Conservation (phyloP, 139 green algal genomes). For the Coelastrella sp. region DNA sequence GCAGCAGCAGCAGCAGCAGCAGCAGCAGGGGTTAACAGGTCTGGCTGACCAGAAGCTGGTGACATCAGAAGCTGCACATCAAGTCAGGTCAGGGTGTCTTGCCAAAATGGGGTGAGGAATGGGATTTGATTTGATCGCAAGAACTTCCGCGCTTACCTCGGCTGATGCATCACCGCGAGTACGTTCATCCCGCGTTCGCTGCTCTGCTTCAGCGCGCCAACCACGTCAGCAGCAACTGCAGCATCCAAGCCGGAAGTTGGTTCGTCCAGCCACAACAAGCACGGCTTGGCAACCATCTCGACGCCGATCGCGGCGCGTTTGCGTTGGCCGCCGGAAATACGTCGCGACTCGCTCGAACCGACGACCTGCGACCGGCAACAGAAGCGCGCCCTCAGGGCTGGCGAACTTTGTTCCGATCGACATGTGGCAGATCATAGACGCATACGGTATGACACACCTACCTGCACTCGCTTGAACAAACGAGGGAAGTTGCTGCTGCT, state of each 20-base stretch:
- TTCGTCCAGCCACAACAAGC: slow-evolving; percentile 79
- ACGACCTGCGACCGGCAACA: neutral
- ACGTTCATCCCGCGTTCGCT: slow-evolving; percentile 77
- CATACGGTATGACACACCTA: too few relatives aligned
- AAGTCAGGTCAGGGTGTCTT: too few relatives aligned
- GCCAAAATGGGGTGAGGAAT: too few relatives aligned
- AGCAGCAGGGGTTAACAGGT: neutral
- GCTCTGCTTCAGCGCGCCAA: neutral
- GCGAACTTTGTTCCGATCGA: too few relatives aligned
- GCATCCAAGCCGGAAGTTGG: slow-evolving; percentile 76
- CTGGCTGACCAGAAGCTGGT: neutral
- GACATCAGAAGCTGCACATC: too few relatives aligned
- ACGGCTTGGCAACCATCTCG: slow-evolving; percentile 80
- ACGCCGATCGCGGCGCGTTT: slow-evolving; percentile 89
- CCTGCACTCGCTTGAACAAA: too few relatives aligned
- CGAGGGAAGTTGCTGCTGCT: too few relatives aligned
- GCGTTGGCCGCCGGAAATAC: slow-evolving; percentile 75
- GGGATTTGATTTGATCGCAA: too few relatives aligned
- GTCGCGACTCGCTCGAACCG: neutral
- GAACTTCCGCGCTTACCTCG: neutral
- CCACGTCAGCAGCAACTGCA: slow-evolving; percentile 3
- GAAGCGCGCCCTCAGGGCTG: neutral
- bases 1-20: neutral
- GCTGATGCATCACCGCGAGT: slow-evolving; percentile 71
- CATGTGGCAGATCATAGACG: too few relatives aligned